Evolutionary conservation across 139 green algal genomes (phyloP), one percentile per base, ranked within the genome.

Genomic region (Chlamydomonas schloesseri): DNA sequence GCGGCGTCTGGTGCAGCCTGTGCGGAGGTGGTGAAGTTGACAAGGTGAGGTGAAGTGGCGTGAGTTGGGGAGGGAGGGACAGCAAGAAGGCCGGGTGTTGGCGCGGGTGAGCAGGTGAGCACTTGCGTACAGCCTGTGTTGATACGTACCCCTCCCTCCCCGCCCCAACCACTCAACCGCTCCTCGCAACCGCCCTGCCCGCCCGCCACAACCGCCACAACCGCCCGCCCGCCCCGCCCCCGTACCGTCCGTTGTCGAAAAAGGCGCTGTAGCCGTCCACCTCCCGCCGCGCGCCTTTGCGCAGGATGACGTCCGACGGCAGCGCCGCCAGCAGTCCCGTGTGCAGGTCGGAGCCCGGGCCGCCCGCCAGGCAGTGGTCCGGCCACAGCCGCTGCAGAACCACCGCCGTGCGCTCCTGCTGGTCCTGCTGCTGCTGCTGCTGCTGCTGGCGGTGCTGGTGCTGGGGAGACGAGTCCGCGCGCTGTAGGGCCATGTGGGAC

Each of bases 251-350:
- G 28, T 87, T 81, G 76, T 89, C 88, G 71, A 65, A 83, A 21
- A 91, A 89, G 18, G 73, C 88, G 36, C 58, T 80, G 70, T 87
- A 82, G 0, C 73, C 65, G 57, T 91, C 88, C 10, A 82, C 33
- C 1, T 74, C 47, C 4, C 65, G 8, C 18, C 57, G 28, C 3
- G 46, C 73, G 46, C 88, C 88, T 50, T 91, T 91, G 67, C 33
- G 83, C 28, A 91, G 33, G 0, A 75, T 83, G 36, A 73, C 10
- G 36, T 83, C 76, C 4, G 14, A 0, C 24, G 76, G 76, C 31
- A 58, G 71, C 53, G 3, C 33, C 29, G 15, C 76, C 17, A 71
- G n/a, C 31, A 71, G 55, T 55, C 60, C 74, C 23, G 31, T 57
- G 34, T 81, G 46, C 60, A 91, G 71, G 10, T 90, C 72, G 0